Conservation (phyloP, 805 yeast genomes). For the Lachancea kluyveri region DNA sequence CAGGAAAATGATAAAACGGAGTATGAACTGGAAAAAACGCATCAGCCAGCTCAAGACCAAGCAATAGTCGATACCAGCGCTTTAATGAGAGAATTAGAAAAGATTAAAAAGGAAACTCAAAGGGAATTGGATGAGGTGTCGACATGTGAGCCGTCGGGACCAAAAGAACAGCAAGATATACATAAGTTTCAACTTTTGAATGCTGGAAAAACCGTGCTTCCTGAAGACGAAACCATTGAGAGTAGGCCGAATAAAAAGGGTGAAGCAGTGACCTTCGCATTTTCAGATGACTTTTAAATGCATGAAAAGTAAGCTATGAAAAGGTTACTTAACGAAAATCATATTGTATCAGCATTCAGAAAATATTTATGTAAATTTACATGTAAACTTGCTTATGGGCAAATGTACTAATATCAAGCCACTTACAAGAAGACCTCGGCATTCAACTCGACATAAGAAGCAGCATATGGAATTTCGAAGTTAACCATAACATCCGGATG, state of each 20-base stretch:
- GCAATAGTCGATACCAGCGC: conserved; percentile 28
- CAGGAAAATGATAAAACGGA: conserved; percentile 21
- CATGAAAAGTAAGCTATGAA: no score
- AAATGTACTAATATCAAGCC: no score
- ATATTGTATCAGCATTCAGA: no score
- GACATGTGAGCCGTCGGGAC: neutral
- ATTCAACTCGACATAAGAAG: conserved; percentile 83
- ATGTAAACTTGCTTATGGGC: neutral
- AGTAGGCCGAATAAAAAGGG: conserved; percentile 9
- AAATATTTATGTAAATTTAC: no score
- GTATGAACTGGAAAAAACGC: conserved; percentile 6
- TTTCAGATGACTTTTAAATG: conserved; percentile 26
- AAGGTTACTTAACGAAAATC: no score
- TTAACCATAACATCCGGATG: conserved; percentile 88
- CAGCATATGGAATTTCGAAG: conserved; percentile 91
- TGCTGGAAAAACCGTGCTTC: conserved; percentile 26
- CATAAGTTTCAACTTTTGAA: conserved; percentile 24
- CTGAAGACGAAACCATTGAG: conserved; percentile 27
- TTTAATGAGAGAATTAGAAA: conserved; percentile 21
- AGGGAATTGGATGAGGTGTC: neutral
- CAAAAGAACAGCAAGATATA: conserved; percentile 2
- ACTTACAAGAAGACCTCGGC: conserved; percentile 74
- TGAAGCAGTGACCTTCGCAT: conserved; percentile 19
- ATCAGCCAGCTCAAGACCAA: conserved; percentile 11
- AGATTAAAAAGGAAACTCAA: conserved; percentile 16